Evolutionary conservation across 345 rosid species (phyloP).

Genomic region (Carallia pectinifolia): DNA sequence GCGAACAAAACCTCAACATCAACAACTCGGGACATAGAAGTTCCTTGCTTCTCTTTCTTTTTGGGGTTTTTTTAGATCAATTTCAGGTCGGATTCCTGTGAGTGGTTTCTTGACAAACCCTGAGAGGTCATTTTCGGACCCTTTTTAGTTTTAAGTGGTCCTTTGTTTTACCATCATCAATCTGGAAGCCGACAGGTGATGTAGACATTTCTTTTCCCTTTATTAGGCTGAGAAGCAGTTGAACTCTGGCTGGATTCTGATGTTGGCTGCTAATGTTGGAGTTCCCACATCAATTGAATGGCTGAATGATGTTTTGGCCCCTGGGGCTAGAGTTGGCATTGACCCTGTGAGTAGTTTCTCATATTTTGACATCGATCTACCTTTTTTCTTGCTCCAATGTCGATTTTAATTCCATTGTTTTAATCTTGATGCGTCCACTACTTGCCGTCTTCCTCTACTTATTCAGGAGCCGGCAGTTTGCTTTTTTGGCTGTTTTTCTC

Average conservation of each 20-base stretch:
- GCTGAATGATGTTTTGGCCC: slow-evolving; percentile 74
- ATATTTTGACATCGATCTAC: slow-evolving; percentile 18
- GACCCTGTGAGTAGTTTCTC: slow-evolving; percentile 73
- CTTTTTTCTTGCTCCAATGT: not conserved
- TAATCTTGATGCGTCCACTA: not conserved
- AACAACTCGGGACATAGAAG: too few species aligned
- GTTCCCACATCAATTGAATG: slow-evolving; percentile 84
- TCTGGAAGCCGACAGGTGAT: not conserved
- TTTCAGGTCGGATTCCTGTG: too few species aligned
- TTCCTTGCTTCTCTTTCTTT: too few species aligned
- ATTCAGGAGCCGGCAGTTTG: not conserved
- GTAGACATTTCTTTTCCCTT: slow-evolving; percentile 5
- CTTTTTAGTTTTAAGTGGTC: not conserved
- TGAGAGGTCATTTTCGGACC: not conserved
- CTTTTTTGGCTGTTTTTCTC: too few species aligned
- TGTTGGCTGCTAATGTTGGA: slow-evolving; percentile 89
- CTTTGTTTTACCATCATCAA: not conserved
- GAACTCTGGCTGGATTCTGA: slow-evolving; percentile 78
- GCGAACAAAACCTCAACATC: too few species aligned
- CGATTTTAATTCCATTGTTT: not conserved
- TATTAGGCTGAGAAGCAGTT: slow-evolving; percentile 89
- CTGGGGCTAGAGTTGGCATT: slow-evolving; percentile 87
- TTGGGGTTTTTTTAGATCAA: too few species aligned
- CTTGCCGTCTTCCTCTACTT: not conserved
- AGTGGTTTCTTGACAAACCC: too few species aligned